Percentiles rank a stretch among this genome's conserved stretches.
These are phyloP conservation scores for Rhamnella rubrinervis DNA, from an alignment of 331 rosid species.

Conservation along the genomic window DNA sequence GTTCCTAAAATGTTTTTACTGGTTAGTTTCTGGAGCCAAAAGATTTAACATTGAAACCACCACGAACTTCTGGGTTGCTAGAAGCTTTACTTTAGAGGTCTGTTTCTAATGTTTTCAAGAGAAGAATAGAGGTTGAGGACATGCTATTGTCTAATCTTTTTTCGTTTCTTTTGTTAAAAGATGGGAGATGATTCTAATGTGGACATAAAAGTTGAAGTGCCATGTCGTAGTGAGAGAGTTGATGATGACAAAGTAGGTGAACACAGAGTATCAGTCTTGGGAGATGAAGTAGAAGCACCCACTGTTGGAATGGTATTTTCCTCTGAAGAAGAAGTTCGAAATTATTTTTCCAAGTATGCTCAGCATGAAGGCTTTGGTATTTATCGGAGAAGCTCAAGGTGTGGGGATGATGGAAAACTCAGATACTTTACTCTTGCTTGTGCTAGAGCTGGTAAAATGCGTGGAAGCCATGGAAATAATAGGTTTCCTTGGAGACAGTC, in stretches of 20 bases:
- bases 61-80: too few relatives aligned
- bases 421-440: slow-evolving; percentile 24
- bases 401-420: slow-evolving; percentile 20
- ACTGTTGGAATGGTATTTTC: slow-evolving; percentile 14
- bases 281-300: slow-evolving; percentile 3
- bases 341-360: slow-evolving; percentile 17
- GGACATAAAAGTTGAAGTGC: background rate
- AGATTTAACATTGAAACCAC: too few relatives aligned
- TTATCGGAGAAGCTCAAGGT: slow-evolving; percentile 25
- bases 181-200: slow-evolving; percentile 11
- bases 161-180: too few relatives aligned
- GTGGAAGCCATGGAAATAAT: background rate
- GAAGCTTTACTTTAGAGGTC: too few relatives aligned
- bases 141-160: too few relatives aligned
- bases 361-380: slow-evolving; percentile 14
- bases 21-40: too few relatives aligned
- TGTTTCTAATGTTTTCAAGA: too few relatives aligned
- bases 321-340: slow-evolving; percentile 21
- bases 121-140: too few relatives aligned
- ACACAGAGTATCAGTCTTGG: background rate
- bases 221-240: background rate
- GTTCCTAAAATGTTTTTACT: too few relatives aligned
- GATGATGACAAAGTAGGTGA: slow-evolving; percentile 11
- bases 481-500: slow-evolving; percentile 16
- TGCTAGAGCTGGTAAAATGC: slow-evolving; percentile 17